phyloP scores from a whole-genome alignment of 179 eudicot genomes.

The Actinidia polygama region DNA sequence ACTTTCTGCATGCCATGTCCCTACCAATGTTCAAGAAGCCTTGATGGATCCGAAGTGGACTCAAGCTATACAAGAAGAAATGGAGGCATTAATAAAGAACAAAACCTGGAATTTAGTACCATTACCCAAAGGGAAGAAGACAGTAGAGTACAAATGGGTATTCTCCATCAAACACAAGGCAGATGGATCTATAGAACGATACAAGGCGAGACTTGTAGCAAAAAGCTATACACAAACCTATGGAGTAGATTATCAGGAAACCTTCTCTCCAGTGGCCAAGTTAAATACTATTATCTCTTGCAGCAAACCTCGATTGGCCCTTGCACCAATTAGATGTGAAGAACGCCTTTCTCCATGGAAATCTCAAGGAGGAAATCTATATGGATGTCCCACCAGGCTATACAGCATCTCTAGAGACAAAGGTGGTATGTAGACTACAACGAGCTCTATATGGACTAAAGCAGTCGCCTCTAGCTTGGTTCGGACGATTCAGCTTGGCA shows the following conservation, averaged over 20 bases:
- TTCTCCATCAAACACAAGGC: not conserved
- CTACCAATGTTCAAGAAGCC: not conserved
- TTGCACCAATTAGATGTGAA: not conserved
- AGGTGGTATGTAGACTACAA: not conserved
- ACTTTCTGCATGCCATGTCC: not conserved
- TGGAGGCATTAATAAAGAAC: not conserved
- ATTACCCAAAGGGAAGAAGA: not conserved
- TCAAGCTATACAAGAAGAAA: not conserved
- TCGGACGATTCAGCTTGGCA: not conserved
- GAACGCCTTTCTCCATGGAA: not conserved
- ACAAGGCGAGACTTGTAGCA: not conserved
- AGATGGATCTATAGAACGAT: not conserved
- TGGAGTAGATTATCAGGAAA: not conserved
- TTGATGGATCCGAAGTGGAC: not conserved
- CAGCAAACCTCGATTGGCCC: not conserved
- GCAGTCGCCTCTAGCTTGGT: not conserved
- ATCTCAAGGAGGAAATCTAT: not conserved
- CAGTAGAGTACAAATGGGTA: not conserved
- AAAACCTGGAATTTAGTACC: not conserved
- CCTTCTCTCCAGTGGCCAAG: not conserved
- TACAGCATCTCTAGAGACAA: not conserved
- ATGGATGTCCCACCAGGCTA: not conserved
- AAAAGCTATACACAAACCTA: not conserved
- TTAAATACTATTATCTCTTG: not conserved
- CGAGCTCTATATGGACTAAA: not conserved